phyloP scores from a whole-genome alignment of 768 basidiomycete species.

The Kondoa subrosea region DNA sequence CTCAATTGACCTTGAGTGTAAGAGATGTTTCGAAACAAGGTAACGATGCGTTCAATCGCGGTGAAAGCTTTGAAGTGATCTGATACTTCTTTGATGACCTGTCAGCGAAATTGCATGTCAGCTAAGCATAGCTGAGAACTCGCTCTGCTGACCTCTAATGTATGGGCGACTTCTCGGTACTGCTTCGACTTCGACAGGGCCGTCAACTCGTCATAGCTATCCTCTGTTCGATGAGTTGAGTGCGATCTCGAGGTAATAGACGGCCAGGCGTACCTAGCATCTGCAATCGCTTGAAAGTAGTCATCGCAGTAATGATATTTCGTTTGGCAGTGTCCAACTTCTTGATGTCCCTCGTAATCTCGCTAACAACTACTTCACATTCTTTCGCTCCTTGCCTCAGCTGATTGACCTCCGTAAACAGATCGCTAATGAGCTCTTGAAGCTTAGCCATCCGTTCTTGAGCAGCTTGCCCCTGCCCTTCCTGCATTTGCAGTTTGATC shows the following conservation, averaged over 20 bases:
- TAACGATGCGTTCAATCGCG: conserved; percentile 56
- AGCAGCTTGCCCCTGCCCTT: conserved; percentile 46
- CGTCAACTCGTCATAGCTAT: conserved; percentile 27
- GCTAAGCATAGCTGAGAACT: conserved; percentile 20
- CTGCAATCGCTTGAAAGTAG: conserved; percentile 68
- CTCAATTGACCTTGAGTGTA: conserved; percentile 69
- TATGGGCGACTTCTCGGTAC: conserved; percentile 69
- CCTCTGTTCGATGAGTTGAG: conserved; percentile 11
- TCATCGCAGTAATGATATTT: conserved; percentile 79
- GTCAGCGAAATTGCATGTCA: conserved; percentile 12
- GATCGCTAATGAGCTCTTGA: conserved; percentile 89
- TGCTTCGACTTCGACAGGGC: conserved; percentile 19
- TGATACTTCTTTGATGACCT: conserved; percentile 81
- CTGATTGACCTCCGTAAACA: conserved; percentile 84
- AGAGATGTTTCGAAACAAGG: conserved; percentile 61
- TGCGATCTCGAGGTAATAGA: background rate
- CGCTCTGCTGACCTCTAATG: conserved; percentile 40
- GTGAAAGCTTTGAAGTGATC: conserved; percentile 61
- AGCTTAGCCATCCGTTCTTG: conserved; percentile 82
- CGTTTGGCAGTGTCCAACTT: conserved; percentile 81
- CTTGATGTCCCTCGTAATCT: conserved; percentile 94
- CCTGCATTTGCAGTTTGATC: conserved; percentile 37
- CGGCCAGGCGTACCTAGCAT: conserved; percentile 57
- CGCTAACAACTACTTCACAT: conserved; percentile 83
- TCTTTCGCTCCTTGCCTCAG: conserved; percentile 94